A percentile compares a stretch with the other conserved stretches of the same genome.
These are phyloP conservation scores for Anthoceros angustus DNA, from an alignment of 225 moss, liverwort and hornwort species.

Conservation along the genomic window DNA sequence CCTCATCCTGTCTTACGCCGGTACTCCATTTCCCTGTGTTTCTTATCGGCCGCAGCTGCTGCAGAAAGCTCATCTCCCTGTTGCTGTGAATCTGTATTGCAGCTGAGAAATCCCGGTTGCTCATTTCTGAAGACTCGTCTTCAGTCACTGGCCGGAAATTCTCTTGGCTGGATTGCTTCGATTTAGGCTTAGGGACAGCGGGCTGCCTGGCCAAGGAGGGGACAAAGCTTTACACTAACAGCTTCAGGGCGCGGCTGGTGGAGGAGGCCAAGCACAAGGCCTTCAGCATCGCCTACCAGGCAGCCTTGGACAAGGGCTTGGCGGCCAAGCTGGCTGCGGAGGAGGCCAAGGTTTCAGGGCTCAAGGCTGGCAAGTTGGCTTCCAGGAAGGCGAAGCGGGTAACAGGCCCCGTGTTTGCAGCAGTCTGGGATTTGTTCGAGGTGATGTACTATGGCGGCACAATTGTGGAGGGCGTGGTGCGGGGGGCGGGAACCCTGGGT, in stretches of 20 bases:
- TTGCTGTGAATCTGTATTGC: background rate
- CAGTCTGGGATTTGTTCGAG: constrained; percentile 76
- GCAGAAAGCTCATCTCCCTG: background rate
- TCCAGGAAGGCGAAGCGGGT: constrained; percentile 46
- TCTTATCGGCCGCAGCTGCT: background rate
- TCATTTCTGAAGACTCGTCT: background rate
- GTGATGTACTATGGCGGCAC: constrained; percentile 75
- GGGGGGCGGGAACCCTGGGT: constrained; percentile 41
- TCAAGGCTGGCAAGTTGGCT: constrained; percentile 45
- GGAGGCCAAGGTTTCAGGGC: constrained; percentile 47
- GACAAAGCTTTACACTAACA: constrained; percentile 59
- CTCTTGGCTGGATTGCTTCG: constrained; percentile 68
- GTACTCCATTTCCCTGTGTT: background rate
- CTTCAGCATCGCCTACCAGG: constrained; percentile 32
- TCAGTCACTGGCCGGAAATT: constrained; percentile 26
- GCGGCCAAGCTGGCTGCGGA: constrained; percentile 37
- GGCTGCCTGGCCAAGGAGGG: constrained; percentile 54
- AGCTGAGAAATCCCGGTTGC: background rate
- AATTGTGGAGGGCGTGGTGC: constrained; percentile 44
- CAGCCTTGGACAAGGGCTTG: constrained; percentile 48
- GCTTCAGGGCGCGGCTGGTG: constrained; percentile 45
- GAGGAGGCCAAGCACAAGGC: constrained; percentile 56
- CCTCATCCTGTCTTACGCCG: background rate
- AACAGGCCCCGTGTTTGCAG: constrained; percentile 59
- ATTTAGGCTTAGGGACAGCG: constrained; percentile 49